Conservation (phyloP, 2,329 filamentous ascomycete genomes). For the Colletotrichum chrysophilum region DNA sequence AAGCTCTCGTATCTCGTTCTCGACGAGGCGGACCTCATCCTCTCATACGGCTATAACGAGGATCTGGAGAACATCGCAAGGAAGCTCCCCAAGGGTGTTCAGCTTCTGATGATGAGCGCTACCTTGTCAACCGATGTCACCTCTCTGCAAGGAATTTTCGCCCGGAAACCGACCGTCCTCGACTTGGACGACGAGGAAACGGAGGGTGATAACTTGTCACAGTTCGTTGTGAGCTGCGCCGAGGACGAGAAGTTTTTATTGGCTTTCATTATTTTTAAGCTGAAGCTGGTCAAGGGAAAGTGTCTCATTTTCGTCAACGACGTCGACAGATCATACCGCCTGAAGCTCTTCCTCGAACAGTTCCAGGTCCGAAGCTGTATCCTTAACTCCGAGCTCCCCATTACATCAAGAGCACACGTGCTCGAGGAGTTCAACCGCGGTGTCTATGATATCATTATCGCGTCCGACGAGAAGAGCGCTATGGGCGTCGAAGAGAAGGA, state of each 20-base stretch:
- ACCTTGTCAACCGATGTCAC: slow-evolving; percentile 90
- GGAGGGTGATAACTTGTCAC: slow-evolving; percentile 77
- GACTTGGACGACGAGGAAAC: slow-evolving; percentile 84
- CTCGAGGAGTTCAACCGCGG: slow-evolving; percentile 97
- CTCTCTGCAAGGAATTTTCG: slow-evolving; percentile 83
- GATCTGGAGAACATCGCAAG: slow-evolving; percentile 83
- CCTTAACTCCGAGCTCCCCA: slow-evolving; percentile 90
- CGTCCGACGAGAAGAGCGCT: slow-evolving; percentile 89
- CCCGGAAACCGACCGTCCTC: slow-evolving; percentile 77
- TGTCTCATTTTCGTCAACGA: slow-evolving; percentile 77
- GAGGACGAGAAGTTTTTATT: slow-evolving; percentile 98
- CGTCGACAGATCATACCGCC: slow-evolving; percentile 84
- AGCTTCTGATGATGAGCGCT: slow-evolving; percentile 93
- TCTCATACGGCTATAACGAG: slow-evolving; percentile 93
- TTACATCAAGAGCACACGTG: slow-evolving; percentile 91
- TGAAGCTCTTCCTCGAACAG: slow-evolving; percentile 96
- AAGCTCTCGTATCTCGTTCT: slow-evolving; percentile 81
- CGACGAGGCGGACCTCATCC: slow-evolving; percentile 91
- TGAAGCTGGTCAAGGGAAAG: slow-evolving; percentile 93
- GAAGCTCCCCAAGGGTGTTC: slow-evolving; percentile 81
- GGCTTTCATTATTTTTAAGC: slow-evolving; percentile 92
- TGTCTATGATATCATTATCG: slow-evolving; percentile 97
- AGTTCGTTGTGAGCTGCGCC: slow-evolving; percentile 89
- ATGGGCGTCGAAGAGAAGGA: slow-evolving; percentile 67
- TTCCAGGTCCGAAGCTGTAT: slow-evolving; percentile 95